Evolutionary conservation across 306 rosid genomes (phyloP), one percentile per base, ranked within the genome.

Genomic region (Vicia sativa): DNA sequence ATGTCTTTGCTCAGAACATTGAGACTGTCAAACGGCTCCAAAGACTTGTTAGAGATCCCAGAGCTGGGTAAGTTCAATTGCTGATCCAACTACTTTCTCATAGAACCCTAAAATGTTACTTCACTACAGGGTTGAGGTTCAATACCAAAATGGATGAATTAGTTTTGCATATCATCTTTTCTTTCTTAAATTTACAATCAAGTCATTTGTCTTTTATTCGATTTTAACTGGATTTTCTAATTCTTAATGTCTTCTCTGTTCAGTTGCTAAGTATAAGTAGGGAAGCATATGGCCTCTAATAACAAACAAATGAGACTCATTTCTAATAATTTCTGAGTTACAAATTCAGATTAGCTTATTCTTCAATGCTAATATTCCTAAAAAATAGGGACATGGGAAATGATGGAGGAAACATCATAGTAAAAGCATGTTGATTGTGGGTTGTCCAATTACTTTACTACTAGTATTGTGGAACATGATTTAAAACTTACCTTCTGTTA

Each of bases 1-100:
- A 93, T 74, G 98, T 90, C 46, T 93, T 93, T 85, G 97, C 98
- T 18, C 98, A 93, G 80, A 93, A 93, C 68, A 50, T 90, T 67
- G 98, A 93, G 81, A 93, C 98, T 26, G 98, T 93, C 54, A 93
- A 88, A 82, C 87, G 96, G 54, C 98, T 93, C 37, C 98, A 93
- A 68, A 77, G 97, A 76, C 83, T 93, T 75, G 98, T 93, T 29
- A 84, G 98, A 78, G 98, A 93, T 77, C 97, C 98, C 42, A 87
- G 96, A 65, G 98, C 98, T 52, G 98, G 97, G 98, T 92, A 64
- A 84, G 91, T 58, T 65, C 31, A 76, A 67, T 25, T 63, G 25
- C 62, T 21, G 4, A 12, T 58, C 21, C 48, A 21, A 41, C 39
- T 67, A 29, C 48, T 54, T 67, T 68, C 57, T 54, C 43, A 37